Conservation (phyloP, 2,329 filamentous ascomycete genomes). For the Diplodia mutila region DNA sequence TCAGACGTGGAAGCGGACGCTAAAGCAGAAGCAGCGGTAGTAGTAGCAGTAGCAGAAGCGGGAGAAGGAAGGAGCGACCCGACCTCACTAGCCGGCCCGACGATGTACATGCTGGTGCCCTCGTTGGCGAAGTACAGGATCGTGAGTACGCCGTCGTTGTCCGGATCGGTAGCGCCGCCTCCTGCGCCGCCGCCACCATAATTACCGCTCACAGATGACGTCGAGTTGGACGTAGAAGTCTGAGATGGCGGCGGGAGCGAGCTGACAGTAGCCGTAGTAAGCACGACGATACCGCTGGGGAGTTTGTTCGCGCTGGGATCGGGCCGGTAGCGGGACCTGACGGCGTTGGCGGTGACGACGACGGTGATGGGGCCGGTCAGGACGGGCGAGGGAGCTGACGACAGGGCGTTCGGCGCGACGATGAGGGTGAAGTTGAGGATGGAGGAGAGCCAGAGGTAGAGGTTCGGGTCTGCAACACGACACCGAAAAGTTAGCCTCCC, state of each 20-base stretch:
- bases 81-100: conserved; percentile 3
- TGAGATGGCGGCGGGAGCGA: background rate
- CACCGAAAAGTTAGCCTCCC: no score
- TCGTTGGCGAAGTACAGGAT: background rate
- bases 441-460: conserved; percentile 19
- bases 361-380: conserved; percentile 23
- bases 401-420: background rate
- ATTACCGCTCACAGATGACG: background rate
- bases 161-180: no score
- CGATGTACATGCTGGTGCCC: conserved; percentile 12
- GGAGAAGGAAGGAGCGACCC: background rate
- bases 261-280: background rate
- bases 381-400: background rate
- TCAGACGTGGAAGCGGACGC: no score
- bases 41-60: background rate
- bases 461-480: conserved; percentile 5
- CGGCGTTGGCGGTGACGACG: conserved; percentile 30
- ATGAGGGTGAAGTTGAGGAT: conserved; percentile 21
- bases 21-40: background rate
- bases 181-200: background rate
- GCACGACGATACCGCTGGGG: background rate
- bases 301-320: conserved; percentile 3
- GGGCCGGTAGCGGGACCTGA: background rate
- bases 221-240: background rate
- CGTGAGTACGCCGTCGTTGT: background rate